Evolutionary conservation across 495 filamentous ascomycete species (phyloP), one percentile per base, ranked within the genome.

Genomic region (Trichocladium antarcticum): DNA sequence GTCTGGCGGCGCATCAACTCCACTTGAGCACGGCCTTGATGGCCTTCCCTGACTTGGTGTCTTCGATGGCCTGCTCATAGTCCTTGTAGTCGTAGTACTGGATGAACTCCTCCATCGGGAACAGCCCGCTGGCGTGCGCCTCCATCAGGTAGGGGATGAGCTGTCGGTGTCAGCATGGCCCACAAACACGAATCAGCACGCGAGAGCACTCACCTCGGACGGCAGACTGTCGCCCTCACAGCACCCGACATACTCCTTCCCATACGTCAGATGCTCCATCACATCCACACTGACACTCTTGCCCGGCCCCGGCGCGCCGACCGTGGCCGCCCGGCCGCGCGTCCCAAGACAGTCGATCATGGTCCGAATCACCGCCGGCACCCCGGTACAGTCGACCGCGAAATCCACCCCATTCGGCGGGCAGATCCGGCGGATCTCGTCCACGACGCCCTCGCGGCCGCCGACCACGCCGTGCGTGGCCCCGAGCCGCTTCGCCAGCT

Each of bases 401-500:
- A 42, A 68, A 53, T 54, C 68, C 50, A 32, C 62, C 0, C 71
- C 71, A 8, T 49, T 54, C 0, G 47, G 28, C 8, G 61, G 53
- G 40, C 62, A 66, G 11, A 66, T 46, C 15, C 34, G 48, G 1
- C 51, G 39, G 1, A 72, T 53, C 16, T 57, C 42, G 35, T 50
- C 52, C 3, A 54, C 58, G 2, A 74, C 58, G 29, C 64, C 57
- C 2, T 29, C 4, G 0, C 47, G 24, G 1, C n/a, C 24, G 3
- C 57, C 64, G 0, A 63, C 59, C 20, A 75, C 58, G 0, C 44
- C 49, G 9, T 63, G 60, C 27, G 81, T 79, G 1, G 79, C 80
- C 1, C 77, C 77, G 53, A 77, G 77, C 22, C 66, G 60, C 36
- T 62, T 61, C 1, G 85, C 85, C 58, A 85, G 77, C 4, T 75